Evolutionary conservation across 2,329 filamentous ascomycete genomes (phyloP), one percentile per base, ranked within the genome.

Genomic region (Rhinocladiella mackenziei): DNA sequence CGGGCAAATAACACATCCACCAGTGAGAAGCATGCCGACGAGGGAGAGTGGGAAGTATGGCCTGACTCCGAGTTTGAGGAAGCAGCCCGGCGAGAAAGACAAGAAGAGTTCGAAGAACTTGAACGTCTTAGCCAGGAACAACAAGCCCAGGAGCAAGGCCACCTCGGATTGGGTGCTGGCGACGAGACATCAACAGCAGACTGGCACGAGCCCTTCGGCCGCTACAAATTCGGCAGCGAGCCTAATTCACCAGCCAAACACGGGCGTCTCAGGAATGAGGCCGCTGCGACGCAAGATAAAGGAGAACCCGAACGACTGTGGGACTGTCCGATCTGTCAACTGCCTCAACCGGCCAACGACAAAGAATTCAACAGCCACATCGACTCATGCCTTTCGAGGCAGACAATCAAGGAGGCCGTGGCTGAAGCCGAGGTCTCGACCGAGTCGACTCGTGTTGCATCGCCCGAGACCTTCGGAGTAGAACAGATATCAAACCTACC

Each of bases 301-400:
- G 22, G 41, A 4, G 31, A 43, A n/a, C 30, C 37, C 17, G 45
- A 51, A 18, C 36, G 51, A 42, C 42, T 35, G 63, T 97, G 89
- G 89, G 76, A 83, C 26, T 98, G 92, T 63, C 92, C 92, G 0
- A 86, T 97, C 32, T 98, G 92, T 63, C 68, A 71, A n/a, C 73
- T 83, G 11, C 82, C 86, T 0, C 89, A 96, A 59, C 59, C 71
- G 0, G 78, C 88, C 0, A 88, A 95, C 61, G 88, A 96, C 61
- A 75, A 74, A 33, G 70, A 68, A 0, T 94, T 97, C 66, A 98
- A 98, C 56, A 79, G 84, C 44, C 92, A 98, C 60, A 89, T 98
- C 39, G 92, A 98, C 62, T 77, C 85, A 6, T 98, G 92, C 62
- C 75, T 98, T 1, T 96, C 89, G 1, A 76, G 83, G 43, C 80